These are phyloP conservation scores for Phytophthora megakarya DNA, from an alignment of 352 stramenopile genomes.

Conservation along the genomic window DNA sequence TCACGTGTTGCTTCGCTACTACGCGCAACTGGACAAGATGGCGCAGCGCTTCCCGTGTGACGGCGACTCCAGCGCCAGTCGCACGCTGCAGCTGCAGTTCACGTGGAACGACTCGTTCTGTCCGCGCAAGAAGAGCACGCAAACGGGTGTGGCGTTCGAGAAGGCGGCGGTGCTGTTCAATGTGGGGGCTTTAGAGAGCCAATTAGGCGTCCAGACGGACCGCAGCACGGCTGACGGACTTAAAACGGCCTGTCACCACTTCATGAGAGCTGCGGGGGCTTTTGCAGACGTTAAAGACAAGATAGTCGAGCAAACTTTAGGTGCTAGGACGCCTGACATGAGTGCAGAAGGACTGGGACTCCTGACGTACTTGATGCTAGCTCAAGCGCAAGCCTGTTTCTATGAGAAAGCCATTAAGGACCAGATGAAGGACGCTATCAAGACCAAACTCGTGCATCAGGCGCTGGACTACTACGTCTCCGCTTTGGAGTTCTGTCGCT, in stretches of 20 bases:
- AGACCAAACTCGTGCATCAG: constrained; percentile 84
- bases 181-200: constrained; percentile 78
- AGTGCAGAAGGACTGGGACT: constrained; percentile 71
- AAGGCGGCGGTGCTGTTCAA: constrained; percentile 89
- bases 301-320: constrained; percentile 47
- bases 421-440: constrained; percentile 81
- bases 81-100: constrained; percentile 69
- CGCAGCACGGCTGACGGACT: constrained; percentile 74
- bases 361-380: constrained; percentile 76
- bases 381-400: constrained; percentile 89
- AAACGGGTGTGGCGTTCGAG: constrained; percentile 74
- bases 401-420: constrained; percentile 93
- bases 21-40: constrained; percentile 73
- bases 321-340: constrained; percentile 60
- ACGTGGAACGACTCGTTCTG: constrained; percentile 93
- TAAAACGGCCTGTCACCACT: constrained; percentile 83
- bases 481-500: constrained; percentile 64
- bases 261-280: constrained; percentile 83
- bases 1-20: constrained; percentile 78
- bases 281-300: constrained; percentile 70
- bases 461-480: constrained; percentile 67
- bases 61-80: constrained; percentile 4
- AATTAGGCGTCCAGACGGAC: constrained; percentile 82
- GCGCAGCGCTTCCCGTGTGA: constrained; percentile 62
- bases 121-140: constrained; percentile 81